Evolutionary conservation across 2,329 filamentous ascomycete species (phyloP).

Genomic region (Arthrobotrys megalospora): DNA sequence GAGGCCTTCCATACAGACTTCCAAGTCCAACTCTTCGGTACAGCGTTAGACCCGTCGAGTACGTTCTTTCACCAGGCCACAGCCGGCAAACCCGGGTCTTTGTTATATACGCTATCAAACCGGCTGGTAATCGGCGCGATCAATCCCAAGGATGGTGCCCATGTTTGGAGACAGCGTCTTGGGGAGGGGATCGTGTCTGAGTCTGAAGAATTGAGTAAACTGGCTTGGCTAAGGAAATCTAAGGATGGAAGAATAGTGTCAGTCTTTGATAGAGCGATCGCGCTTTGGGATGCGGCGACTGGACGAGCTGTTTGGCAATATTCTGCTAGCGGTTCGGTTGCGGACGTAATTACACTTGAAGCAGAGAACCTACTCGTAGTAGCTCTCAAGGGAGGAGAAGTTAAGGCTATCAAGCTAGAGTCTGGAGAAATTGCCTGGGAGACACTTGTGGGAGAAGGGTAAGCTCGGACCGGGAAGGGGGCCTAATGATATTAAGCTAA

Average conservation of each 20-base stretch:
- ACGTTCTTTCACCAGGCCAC: constrained; percentile 96
- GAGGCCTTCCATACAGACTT: constrained; percentile 94
- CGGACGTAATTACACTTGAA: constrained; percentile 81
- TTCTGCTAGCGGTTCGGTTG: constrained; percentile 74
- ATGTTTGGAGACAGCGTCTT: constrained; percentile 89
- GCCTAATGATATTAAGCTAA: constrained; percentile 14
- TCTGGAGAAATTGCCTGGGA: constrained; percentile 85
- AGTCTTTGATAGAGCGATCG: constrained; percentile 78
- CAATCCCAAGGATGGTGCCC: constrained; percentile 85
- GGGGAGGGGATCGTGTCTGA: constrained; percentile 68
- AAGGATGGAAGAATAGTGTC: constrained; percentile 83
- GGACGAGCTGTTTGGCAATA: constrained; percentile 84
- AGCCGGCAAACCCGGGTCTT: constrained; percentile 83
- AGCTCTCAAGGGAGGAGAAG: constrained; percentile 75
- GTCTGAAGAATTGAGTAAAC: constrained; percentile 62
- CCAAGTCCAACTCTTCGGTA: constrained; percentile 88
- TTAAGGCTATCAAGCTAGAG: constrained; percentile 80
- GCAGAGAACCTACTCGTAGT: constrained; percentile 80
- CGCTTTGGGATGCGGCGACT: constrained; percentile 85
- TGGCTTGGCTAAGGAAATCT: constrained; percentile 78
- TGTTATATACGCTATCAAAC: constrained; percentile 92
- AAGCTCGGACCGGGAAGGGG: constrained; percentile 71
- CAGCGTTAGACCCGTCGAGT: constrained; percentile 80
- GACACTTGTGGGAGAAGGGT: constrained; percentile 79
- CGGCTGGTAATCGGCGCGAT: constrained; percentile 86